These are phyloP conservation scores for Gillenia trifoliata DNA, from an alignment of 306 rosid genomes.

Conservation along the genomic window DNA sequence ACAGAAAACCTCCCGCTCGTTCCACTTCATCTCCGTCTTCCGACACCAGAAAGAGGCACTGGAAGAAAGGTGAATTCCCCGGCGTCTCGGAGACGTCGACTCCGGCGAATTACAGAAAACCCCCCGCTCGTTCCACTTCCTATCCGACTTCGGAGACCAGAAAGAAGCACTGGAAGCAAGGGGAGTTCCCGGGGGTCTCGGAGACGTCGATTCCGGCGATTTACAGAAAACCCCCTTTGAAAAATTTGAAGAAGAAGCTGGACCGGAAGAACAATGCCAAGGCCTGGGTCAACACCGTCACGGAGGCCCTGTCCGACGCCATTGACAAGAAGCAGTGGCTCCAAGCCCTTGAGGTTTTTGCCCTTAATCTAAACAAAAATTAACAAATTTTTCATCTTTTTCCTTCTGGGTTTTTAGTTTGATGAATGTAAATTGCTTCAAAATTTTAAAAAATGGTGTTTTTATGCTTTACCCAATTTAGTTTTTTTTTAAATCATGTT, in stretches of 20 bases:
- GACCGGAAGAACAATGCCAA: conserved; percentile 67
- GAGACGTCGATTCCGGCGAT: conserved; percentile 30
- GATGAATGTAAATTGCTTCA: not conserved
- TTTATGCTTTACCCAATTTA: not conserved
- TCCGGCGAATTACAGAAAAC: conserved; percentile 34
- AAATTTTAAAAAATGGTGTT: not conserved
- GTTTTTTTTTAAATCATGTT: not conserved
- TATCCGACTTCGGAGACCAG: conserved; percentile 35
- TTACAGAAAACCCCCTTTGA: conserved; percentile 51
- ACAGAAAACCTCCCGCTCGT: conserved; percentile 38
- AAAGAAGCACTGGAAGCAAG: conserved; percentile 81
- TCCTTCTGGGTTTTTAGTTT: not conserved
- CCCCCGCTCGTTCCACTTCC: conserved; percentile 26
- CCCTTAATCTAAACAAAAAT: not conserved
- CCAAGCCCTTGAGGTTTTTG: conserved; percentile 83
- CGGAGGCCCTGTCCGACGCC: conserved; percentile 66
- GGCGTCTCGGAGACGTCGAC: conserved; percentile 45
- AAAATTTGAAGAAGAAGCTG: conserved; percentile 73
- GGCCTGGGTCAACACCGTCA: conserved; percentile 90
- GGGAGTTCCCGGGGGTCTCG: conserved; percentile 66
- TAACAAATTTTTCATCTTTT: not conserved
- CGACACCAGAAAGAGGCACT: conserved; percentile 52
- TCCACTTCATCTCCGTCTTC: conserved; percentile 30
- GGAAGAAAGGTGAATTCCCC: conserved; percentile 87
- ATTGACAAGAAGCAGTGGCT: conserved; percentile 84